Conservation (phyloP, 1,139 yeast genomes). For the Taphrina flavorubra region DNA sequence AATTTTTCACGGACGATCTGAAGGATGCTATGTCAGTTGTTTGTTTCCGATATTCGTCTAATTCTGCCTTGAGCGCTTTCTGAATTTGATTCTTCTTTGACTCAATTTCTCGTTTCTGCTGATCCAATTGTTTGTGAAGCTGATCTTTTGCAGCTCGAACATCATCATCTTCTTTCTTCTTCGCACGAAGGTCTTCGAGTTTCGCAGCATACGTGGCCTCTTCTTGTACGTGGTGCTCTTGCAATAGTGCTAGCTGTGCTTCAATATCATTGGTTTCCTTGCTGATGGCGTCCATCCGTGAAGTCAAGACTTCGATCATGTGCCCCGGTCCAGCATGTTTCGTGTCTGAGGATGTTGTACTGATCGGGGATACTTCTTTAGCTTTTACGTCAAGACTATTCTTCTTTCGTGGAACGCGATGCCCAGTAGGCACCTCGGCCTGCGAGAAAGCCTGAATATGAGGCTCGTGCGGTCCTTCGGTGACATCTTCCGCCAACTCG, state of each 20-base stretch:
- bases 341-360: slow-evolving; percentile 20
- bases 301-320: slow-evolving; percentile 60
- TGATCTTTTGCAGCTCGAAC: slow-evolving; percentile 57
- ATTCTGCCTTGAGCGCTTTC: slow-evolving; percentile 46
- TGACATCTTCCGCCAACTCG: not conserved
- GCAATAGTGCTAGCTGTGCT: slow-evolving; percentile 54
- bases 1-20: slow-evolving; percentile 4
- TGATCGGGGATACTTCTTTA: slow-evolving; percentile 40
- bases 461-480: slow-evolving; percentile 10
- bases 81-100: slow-evolving; percentile 51
- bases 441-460: slow-evolving; percentile 5
- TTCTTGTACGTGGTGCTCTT: slow-evolving; percentile 56
- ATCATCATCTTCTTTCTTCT: slow-evolving; percentile 59
- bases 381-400: slow-evolving; percentile 17
- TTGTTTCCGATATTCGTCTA: slow-evolving; percentile 46
- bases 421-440: not conserved
- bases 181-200: slow-evolving; percentile 56
- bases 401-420: slow-evolving; percentile 15
- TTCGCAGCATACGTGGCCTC: slow-evolving; percentile 55
- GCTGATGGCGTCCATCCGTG: slow-evolving; percentile 58
- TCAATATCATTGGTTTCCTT: slow-evolving; percentile 56
- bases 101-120: slow-evolving; percentile 53
- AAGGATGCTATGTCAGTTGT: slow-evolving; percentile 28
- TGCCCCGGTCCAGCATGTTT: slow-evolving; percentile 45
- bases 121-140: slow-evolving; percentile 60